A percentile compares a stretch with the other conserved stretches of the same genome.
Evolutionary conservation across 2,329 filamentous ascomycete genomes (phyloP).

Genomic region (Tolypocladium pustulatum): DNA sequence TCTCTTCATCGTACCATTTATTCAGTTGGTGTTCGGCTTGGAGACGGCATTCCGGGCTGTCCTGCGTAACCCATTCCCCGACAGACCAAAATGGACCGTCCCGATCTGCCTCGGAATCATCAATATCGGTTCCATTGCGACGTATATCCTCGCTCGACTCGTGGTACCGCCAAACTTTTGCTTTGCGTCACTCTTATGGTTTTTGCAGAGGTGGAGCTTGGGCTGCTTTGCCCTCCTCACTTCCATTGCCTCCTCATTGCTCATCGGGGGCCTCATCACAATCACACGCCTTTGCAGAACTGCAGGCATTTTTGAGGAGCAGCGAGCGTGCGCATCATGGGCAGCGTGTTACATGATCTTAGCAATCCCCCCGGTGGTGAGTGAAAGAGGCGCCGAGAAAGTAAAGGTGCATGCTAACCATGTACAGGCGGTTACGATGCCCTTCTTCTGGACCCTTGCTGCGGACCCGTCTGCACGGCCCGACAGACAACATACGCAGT

Average conservation of each 20-base stretch:
- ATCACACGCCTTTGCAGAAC: conserved; percentile 46
- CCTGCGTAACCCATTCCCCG: conserved; percentile 43
- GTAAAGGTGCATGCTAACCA: background rate
- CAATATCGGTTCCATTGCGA: conserved; percentile 38
- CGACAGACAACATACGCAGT: conserved; percentile 24
- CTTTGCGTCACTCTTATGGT: conserved; percentile 59
- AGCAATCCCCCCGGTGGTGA: conserved; percentile 46
- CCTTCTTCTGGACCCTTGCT: conserved; percentile 51
- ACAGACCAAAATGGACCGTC: conserved; percentile 49
- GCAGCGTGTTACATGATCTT: conserved; percentile 59
- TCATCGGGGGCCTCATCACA: conserved; percentile 40
- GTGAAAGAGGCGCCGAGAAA: conserved; percentile 11
- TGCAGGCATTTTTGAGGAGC: conserved; percentile 42
- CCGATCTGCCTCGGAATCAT: conserved; percentile 44
- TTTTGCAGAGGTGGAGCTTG: conserved; percentile 49
- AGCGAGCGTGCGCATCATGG: conserved; percentile 53
- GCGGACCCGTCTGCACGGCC: conserved; percentile 29
- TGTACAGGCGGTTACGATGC: conserved; percentile 45
- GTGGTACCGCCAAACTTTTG: conserved; percentile 48
- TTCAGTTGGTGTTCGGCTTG: conserved; percentile 54
- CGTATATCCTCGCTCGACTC: conserved; percentile 48
- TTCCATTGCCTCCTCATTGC: conserved; percentile 36
- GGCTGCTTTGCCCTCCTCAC: conserved; percentile 45
- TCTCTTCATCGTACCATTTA: conserved; percentile 55
- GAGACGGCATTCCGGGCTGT: conserved; percentile 49